Evolutionary conservation across 1,284 basidiomycete genomes (phyloP).

Genomic region (Vanrija sp.): DNA sequence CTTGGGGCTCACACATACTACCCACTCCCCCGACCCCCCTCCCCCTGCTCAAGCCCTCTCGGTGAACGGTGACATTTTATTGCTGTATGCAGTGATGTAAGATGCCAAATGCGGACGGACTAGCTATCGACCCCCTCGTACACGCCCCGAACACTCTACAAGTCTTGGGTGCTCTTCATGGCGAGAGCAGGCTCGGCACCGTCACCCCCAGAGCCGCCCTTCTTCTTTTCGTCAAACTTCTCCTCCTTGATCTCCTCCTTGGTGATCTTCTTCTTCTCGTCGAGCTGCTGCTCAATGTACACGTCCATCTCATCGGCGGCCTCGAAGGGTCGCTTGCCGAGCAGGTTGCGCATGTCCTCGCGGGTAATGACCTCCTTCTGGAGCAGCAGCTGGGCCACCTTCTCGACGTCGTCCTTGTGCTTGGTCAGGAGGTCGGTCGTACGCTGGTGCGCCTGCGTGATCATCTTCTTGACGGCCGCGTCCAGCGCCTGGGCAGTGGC

Average conservation of each 20-base stretch:
- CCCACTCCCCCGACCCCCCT: too few species aligned
- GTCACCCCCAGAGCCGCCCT: not conserved
- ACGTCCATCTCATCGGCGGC: slow-evolving; percentile 88
- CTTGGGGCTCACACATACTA: too few species aligned
- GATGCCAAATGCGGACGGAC: too few species aligned
- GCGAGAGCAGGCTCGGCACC: not conserved
- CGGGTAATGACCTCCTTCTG: slow-evolving; percentile 94
- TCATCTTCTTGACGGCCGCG: slow-evolving; percentile 86
- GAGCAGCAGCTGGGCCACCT: slow-evolving; percentile 83
- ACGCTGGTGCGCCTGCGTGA: slow-evolving; percentile 77
- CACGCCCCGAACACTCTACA: not conserved
- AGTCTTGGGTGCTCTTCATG: too few species aligned
- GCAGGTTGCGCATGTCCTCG: slow-evolving; percentile 45
- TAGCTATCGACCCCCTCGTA: too few species aligned
- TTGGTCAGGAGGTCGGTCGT: slow-evolving; percentile 77
- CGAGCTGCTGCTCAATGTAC: slow-evolving; percentile 64
- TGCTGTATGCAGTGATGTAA: too few species aligned
- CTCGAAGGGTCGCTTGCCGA: slow-evolving; percentile 45
- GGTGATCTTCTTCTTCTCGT: slow-evolving; percentile 33
- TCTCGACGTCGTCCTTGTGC: slow-evolving; percentile 85
- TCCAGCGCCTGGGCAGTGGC: slow-evolving; percentile 93
- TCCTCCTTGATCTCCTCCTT: slow-evolving; percentile 7
- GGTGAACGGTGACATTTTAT: too few species aligned
- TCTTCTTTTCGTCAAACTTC: not conserved
- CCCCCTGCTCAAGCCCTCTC: too few species aligned